Percentiles rank a stretch among this genome's conserved stretches.
phyloP scores from a whole-genome alignment of 352 stramenopile species.

The Phytophthora pisi region DNA sequence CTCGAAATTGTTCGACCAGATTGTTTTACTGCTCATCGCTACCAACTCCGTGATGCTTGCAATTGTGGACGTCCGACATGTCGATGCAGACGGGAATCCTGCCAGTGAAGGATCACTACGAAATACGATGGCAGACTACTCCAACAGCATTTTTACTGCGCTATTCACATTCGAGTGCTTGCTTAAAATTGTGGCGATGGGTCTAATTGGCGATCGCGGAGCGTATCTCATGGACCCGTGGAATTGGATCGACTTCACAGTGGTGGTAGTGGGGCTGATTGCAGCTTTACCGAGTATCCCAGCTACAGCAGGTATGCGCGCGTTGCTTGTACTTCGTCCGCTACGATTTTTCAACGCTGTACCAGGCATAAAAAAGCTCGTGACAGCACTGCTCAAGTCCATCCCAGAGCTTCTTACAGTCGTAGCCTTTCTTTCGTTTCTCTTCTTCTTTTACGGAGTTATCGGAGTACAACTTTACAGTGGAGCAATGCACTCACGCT shows the following conservation, averaged over 20 bases:
- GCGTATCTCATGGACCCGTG: constrained; percentile 85
- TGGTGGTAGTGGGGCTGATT: constrained; percentile 75
- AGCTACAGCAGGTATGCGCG: constrained; percentile 43
- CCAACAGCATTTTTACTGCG: constrained; percentile 52
- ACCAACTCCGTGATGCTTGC: constrained; percentile 84
- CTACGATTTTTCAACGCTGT: constrained; percentile 58
- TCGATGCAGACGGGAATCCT: constrained; percentile 41
- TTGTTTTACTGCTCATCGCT: constrained; percentile 80
- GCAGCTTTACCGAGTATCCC: constrained; percentile 50
- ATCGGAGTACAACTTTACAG: constrained; percentile 84
- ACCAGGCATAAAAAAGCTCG: constrained; percentile 59
- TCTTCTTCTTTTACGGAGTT: constrained; percentile 89
- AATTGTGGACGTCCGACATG: constrained; percentile 63
- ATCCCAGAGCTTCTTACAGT: constrained; percentile 82
- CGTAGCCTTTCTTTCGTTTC: constrained; percentile 76
- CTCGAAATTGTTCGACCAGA: constrained; percentile 63
- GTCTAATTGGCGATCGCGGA: constrained; percentile 61
- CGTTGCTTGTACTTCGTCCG: constrained; percentile 45
- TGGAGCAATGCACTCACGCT: constrained; percentile 68
- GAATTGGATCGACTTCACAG: constrained; percentile 92
- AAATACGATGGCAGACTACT: constrained; percentile 56
- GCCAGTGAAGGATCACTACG: constrained; percentile 41
- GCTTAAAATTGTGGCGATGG: constrained; percentile 90
- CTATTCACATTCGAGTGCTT: constrained; percentile 87
- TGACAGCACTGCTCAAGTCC: constrained; percentile 73